Percentiles rank a stretch among this genome's conserved stretches.
These are phyloP conservation scores for Blastobotrys malaysiensis DNA, from an alignment of 1,139 yeast genomes.

Conservation along the genomic window DNA sequence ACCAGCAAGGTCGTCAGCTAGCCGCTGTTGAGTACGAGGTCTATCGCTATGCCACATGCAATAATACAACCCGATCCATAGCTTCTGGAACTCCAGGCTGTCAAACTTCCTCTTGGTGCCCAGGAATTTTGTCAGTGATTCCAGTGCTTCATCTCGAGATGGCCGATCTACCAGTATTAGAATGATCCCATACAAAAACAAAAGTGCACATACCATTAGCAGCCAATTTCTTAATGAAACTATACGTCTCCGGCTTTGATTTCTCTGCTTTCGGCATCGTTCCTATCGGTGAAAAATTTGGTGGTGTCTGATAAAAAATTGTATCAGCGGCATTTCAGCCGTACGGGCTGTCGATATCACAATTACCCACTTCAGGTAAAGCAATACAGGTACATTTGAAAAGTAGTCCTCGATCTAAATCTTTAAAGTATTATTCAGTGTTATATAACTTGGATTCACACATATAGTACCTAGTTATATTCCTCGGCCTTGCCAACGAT, in stretches of 20 bases:
- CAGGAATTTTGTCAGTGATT: slow-evolving; percentile 57
- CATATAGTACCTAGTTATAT: background rate
- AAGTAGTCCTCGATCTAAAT: too few relatives aligned
- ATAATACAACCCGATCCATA: slow-evolving; percentile 91
- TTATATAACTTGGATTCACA: background rate
- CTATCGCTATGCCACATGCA: slow-evolving; percentile 95
- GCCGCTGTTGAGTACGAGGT: slow-evolving; percentile 81
- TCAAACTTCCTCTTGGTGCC: slow-evolving; percentile 39
- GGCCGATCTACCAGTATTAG: slow-evolving; percentile 42
- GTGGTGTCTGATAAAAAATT: slow-evolving; percentile 1
- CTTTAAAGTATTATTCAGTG: too few relatives aligned
- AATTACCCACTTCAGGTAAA: too few relatives aligned
- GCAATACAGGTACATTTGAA: too few relatives aligned
- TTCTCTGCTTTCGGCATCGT: background rate
- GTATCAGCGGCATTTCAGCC: background rate
- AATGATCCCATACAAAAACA: background rate
- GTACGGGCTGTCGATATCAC: background rate
- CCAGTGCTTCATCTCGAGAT: slow-evolving; percentile 71
- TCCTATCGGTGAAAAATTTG: background rate
- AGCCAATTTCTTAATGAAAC: slow-evolving; percentile 76
- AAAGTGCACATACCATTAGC: slow-evolving; percentile 48
- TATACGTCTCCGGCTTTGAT: slow-evolving; percentile 27
- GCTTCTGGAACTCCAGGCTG: slow-evolving; percentile 61
- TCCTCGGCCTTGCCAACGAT: background rate
- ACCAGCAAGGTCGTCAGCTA: slow-evolving; percentile 69